Evolutionary conservation across 2,329 filamentous ascomycete genomes (phyloP), one percentile per base, ranked within the genome.

Genomic region (Aspergillus fischeri): DNA sequence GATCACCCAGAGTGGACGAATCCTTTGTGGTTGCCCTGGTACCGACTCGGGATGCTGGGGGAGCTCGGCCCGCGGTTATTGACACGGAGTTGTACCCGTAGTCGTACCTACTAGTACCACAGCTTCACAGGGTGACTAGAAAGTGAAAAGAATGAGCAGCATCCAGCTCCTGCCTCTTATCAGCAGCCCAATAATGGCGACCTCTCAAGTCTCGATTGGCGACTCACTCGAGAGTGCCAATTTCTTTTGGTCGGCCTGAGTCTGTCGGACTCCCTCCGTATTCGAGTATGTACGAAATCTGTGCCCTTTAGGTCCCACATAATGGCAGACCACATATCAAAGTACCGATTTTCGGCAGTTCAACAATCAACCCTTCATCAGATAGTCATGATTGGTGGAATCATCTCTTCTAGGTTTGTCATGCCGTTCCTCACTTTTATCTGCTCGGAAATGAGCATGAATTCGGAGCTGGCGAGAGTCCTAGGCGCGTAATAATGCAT

Each of bases 261-360:
- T 44, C 9, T 50, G 21, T 50, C 27, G 25, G 14, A 27, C 3
- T 50, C 11, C 10, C 10, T 20, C 21, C 25, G 27, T 50, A 21
- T 8, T 50, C 17, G 25, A 50, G 10, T 32, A 17, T 10, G 14
- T 32, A 17, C 10, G 14, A 9, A 51, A 35, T 21, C 32, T 14
- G 32, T 17, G 32, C 9, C 17, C 49, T 51, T 50, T 32, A 20
- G 32, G 24, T 35, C 32, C 41, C 35, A 14, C 20, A 27, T 25
- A 17, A 42, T 35, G 29, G 29, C 4, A 35, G 5, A 14, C 29
- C 11, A 8, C 28, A 28, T 24, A 28, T 24, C 24, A 55, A 56
- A 45, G 24, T 38, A 45, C 59, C 59, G 59, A 54, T 53, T 38
- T 49, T 52, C 53, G 53, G 53, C 54, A 35, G 38, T 58, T 54